Evolutionary conservation across 1,139 yeast genomes (phyloP).

Genomic region (Yarrowia galli): DNA sequence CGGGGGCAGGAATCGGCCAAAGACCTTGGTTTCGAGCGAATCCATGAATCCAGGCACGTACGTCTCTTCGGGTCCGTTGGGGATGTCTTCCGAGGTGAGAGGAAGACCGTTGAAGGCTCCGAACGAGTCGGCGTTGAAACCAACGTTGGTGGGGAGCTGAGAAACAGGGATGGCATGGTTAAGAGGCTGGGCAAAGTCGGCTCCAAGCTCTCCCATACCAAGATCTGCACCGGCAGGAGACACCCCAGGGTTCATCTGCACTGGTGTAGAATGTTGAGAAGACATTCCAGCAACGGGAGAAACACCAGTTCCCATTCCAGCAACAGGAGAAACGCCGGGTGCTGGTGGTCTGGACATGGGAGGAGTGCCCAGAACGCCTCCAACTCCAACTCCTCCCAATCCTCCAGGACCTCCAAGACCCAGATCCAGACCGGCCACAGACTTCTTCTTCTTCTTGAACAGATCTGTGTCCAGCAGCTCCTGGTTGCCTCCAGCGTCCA

Average conservation of each 20-base stretch:
- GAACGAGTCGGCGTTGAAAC: constrained; percentile 31
- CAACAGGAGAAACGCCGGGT: not conserved
- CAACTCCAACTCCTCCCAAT: not conserved
- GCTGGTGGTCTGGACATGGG: not conserved
- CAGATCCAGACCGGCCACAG: constrained; percentile 9
- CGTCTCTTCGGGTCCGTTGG: constrained; percentile 32
- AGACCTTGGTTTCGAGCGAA: constrained; percentile 79
- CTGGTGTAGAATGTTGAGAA: not conserved
- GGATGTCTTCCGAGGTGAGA: constrained; percentile 22
- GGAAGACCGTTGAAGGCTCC: constrained; percentile 37
- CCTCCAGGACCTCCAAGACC: constrained; percentile 6
- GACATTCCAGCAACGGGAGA: not conserved
- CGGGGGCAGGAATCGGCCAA: constrained; percentile 84
- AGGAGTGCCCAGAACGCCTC: constrained; percentile 1
- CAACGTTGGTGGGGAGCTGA: constrained; percentile 27
- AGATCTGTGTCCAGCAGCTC: constrained; percentile 22
- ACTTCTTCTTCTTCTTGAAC: constrained; percentile 20
- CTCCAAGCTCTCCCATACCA: not conserved
- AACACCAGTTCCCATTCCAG: not conserved
- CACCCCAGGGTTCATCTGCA: constrained; percentile 2
- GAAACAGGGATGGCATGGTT: constrained; percentile 32
- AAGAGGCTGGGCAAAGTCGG: constrained; percentile 17
- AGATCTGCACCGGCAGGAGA: not conserved
- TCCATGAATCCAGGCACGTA: constrained; percentile 86
- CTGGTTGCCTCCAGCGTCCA: constrained; percentile 24